Base-by-base conservation (phyloP, 2,329 filamentous ascomycete genomes). In the Pseudogymnoascus sp. region DNA sequence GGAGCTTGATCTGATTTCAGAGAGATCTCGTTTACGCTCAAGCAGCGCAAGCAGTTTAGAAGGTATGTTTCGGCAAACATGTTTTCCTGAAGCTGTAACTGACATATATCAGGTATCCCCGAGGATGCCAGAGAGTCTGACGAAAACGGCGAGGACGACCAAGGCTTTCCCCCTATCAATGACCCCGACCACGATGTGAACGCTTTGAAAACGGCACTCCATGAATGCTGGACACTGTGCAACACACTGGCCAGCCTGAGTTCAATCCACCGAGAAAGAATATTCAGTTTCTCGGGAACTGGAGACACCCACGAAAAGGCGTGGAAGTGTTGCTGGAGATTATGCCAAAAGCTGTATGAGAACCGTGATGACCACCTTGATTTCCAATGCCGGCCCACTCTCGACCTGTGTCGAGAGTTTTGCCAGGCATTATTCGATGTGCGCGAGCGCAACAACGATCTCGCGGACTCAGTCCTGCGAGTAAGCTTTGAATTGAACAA, bases 401-500 rank as follows among this genome's bases (percentile, higher is more conserved):
- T 97, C 37, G 91, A 96, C 71, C 78, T 96, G 4, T 96, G 91
- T 72, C 86, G 91, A 20, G 90, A 96, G 65, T 96, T 97, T 70
- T 96, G 91, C 68, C 91, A 96, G 74, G 84, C 91, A 0, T 77
- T 97, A 9, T 97, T 97, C 69, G 92, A 97, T 70, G 86, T 93
- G 16, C 82, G 92, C 38, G 82, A 88, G 63, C 86, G 86, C 65
- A 85, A 87, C 59, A 88, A 96, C 64, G 90, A 94, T 68, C 77
- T 84, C 1, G 83, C 88, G 0, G 93, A 97, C 72, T 96, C 92
- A 0, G 87, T 97, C 12, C 75, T 97, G 54, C 82, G 93, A 57
- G 92, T 97, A 66, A 96, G 90, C 75, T 96, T 96, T 71, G 93
- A 97, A 75, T 79, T 97, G 22, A 96, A 95, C 75, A 97, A 96